Base-by-base conservation (phyloP, 805 yeast genomes). In the Monosporozyma aerobia region DNA sequence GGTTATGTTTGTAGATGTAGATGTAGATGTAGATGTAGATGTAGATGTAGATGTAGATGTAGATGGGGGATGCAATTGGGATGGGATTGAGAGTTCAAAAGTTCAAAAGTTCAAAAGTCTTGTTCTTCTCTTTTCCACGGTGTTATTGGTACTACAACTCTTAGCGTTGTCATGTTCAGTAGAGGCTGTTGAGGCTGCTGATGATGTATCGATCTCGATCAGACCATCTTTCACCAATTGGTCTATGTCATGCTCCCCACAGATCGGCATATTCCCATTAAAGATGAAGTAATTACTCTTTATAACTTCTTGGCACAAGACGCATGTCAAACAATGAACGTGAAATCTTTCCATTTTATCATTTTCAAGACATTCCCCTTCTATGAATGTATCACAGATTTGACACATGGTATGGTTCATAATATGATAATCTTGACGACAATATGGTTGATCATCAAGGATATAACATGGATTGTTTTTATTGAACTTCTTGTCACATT, bases 291-390 rank as follows among this genome's bases (percentile, higher is more conserved):
- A 85, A 63, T 85, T 92, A 19, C 67, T 69, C 3, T 63, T 64
- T 50, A 86, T 85, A 8, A 60, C 57, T 2, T 61, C 58, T 7
- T 70, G 63, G 70, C 98, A 90, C 43, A 74, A 71, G 47, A 70
- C 64, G 69, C 98, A 92, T 49, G 69, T 73, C 59, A 90, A 75
- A 67, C 98, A 92, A 23, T 74, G 67, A 6, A 77, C 69, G 64
- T 92, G 98, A 74, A 87, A 90, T 53, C 89, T 77, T 58, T 84
- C 85, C 44, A 73, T 69, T 35, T 79, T 67, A 61, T 84, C 90
- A 60, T 82, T 85, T 61, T 88, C 96, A 44, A 92, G 76, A 67
- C 98, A 92, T 64, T 81, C 81, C 4, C 98, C 98, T 65, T 92
- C 97, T 48, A 94, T 87, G 32, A 95, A 96, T 4, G 61, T 59